Percentiles rank a stretch among this genome's conserved stretches.
Evolutionary conservation across 805 yeast genomes (phyloP).

Genomic region (Starmerella etchellsii): DNA sequence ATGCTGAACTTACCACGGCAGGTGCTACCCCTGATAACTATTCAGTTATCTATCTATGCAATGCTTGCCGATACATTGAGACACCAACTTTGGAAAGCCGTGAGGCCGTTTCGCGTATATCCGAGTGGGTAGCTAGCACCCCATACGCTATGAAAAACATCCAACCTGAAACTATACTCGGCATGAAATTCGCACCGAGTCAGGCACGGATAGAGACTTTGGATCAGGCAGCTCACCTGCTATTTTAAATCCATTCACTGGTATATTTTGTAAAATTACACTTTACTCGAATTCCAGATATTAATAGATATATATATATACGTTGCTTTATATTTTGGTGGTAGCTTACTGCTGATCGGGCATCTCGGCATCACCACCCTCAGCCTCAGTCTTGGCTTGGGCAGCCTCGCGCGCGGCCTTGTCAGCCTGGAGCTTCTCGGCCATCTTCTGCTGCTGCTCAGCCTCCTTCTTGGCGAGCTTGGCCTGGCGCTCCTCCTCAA

Average conservation of each 20-base stretch:
- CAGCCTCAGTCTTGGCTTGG: slow-evolving; percentile 28
- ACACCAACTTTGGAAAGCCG: slow-evolving; percentile 14
- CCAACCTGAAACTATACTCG: slow-evolving; percentile 6
- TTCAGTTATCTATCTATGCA: slow-evolving; percentile 2
- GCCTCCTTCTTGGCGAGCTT: slow-evolving; percentile 78
- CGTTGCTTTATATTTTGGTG: too few species aligned
- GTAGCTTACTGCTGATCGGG: slow-evolving; percentile 10
- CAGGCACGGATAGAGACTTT: slow-evolving; percentile 12
- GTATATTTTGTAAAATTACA: neutral
- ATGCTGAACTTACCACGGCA: slow-evolving; percentile 9
- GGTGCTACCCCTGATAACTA: neutral
- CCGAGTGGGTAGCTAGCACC: slow-evolving; percentile 21
- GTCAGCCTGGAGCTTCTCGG: slow-evolving; percentile 70
- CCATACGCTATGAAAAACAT: slow-evolving; percentile 3
- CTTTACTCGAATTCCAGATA: too few species aligned
- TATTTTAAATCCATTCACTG: neutral
- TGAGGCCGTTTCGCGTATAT: slow-evolving; percentile 23
- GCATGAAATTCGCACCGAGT: slow-evolving; percentile 16
- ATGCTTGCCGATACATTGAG: slow-evolving; percentile 3
- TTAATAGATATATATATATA: too few species aligned
- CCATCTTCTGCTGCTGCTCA: slow-evolving; percentile 65
- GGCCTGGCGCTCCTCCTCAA: slow-evolving; percentile 91
- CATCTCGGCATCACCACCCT: slow-evolving; percentile 23
- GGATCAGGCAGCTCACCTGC: slow-evolving; percentile 14
- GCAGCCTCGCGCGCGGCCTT: slow-evolving; percentile 44